Base-by-base conservation (phyloP, 202 grass and related monocot species). In the Zizania palustris region DNA sequence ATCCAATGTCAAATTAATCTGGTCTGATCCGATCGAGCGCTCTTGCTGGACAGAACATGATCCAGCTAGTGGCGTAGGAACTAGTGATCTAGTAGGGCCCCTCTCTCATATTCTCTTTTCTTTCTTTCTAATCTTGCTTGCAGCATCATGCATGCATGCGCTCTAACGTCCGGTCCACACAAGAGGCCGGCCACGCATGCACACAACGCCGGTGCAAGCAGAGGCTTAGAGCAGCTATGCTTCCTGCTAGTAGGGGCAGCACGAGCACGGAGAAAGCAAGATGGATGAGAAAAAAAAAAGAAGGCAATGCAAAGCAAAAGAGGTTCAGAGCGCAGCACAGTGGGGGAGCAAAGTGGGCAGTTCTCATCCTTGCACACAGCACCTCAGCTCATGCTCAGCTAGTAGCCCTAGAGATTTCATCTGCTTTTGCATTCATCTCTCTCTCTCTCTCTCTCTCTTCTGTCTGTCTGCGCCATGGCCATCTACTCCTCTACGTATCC, bases 391-490 rank as follows among this genome's bases (percentile, higher is more conserved):
- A 65, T 21, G 15, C 43, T 11, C 12, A 65, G 73, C 69, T 51
- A n/a, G 45, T 63, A 60, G 36, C 72, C 81, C 72, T 71, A 74
- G 68, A 73, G 78, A 71, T 11, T 73, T 43, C 36, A 77, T n/a
- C 79, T 80, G 69, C 91, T 91, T 96, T 89, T 86, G 70, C 86
- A 83, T 83, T 82, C 63, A 91, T 6, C 84, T 88, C 83, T 34
- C 8, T 10, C 5, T 46, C 36, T 37, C 49, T 75, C 75, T 73
- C 45, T 84, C 74, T 56, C 42, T 62, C 63, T 65, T 14, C n/a
- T n/a, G n/a, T n/a, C 22, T 67, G 48, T 55, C 10, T 46, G 35
- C 14, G 76, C 60, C 63, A 38, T 75, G 74, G 76, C 76, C 83
- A 66, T 73, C 62, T 44, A 74, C 63, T 55, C n/a, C 19, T 49